These are phyloP conservation scores for Sarocladiaceae sp. DNA, from an alignment of 2,329 filamentous ascomycete species.

Conservation along the genomic window DNA sequence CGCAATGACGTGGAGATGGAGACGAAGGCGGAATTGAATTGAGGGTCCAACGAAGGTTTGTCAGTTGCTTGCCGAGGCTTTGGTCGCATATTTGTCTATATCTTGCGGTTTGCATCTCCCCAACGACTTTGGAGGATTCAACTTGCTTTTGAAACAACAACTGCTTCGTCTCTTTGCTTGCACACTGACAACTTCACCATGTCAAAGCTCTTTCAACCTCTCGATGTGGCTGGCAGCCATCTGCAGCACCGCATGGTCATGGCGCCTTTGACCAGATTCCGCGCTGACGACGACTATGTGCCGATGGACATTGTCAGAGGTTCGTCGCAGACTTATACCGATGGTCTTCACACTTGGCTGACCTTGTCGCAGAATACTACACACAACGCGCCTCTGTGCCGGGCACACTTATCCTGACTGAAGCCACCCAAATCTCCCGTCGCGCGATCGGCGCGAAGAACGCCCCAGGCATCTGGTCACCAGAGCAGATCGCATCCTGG, in stretches of 20 bases:
- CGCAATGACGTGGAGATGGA: too few species aligned
- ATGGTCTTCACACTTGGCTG: neutral
- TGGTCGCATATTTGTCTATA: too few species aligned
- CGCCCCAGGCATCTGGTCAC: slow-evolving; percentile 52
- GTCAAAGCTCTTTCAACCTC: slow-evolving; percentile 12
- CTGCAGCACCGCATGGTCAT: slow-evolving; percentile 17
- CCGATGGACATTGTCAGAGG: slow-evolving; percentile 15
- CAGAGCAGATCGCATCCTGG: slow-evolving; percentile 55
- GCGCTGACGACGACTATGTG: slow-evolving; percentile 17
- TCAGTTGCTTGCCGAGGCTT: too few species aligned
- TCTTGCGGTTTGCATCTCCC: too few species aligned
- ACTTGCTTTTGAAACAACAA: too few species aligned
- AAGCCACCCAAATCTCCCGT: slow-evolving; percentile 50
- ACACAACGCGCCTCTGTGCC: slow-evolving; percentile 26
- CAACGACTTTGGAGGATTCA: too few species aligned
- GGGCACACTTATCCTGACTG: slow-evolving; percentile 49
- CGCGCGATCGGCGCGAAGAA: slow-evolving; percentile 34
- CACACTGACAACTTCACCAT: too few species aligned
- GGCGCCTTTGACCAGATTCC: slow-evolving; percentile 19
- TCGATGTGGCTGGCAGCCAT: slow-evolving; percentile 14
- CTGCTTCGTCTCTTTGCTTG: too few species aligned
- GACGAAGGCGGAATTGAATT: too few species aligned
- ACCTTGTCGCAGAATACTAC: slow-evolving; percentile 18
- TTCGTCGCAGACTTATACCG: neutral
- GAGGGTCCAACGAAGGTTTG: too few species aligned